A percentile compares a stretch with the other conserved stretches of the same genome.
phyloP scores from a whole-genome alignment of 306 rosid species.

The Sindora glabra region DNA sequence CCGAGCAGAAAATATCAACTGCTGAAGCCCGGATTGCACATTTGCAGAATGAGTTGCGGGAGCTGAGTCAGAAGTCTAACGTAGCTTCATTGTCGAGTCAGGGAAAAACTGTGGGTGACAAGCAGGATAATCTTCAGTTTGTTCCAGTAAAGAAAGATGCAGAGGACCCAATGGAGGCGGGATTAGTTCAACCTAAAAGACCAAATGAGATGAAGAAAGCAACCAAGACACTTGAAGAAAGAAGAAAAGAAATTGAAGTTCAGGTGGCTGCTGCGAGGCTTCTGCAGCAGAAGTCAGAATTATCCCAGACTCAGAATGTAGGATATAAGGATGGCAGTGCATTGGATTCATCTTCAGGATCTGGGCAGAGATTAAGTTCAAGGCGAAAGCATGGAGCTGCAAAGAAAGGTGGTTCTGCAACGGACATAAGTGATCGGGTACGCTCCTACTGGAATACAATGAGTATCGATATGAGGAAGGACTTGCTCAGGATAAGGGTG shows the following conservation, averaged over 20 bases:
- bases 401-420: conserved; percentile 54
- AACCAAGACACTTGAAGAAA: conserved; percentile 79
- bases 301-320: conserved; percentile 45
- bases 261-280: conserved; percentile 95
- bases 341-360: conserved; percentile 44
- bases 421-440: conserved; percentile 76
- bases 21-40: conserved; percentile 47
- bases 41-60: conserved; percentile 73
- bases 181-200: conserved; percentile 70
- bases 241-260: conserved; percentile 92
- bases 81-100: conserved; percentile 70
- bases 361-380: conserved; percentile 58
- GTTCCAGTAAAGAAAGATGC: conserved; percentile 73
- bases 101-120: conserved; percentile 87
- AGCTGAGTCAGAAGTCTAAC: conserved; percentile 83
- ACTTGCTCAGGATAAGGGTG: conserved; percentile 57
- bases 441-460: conserved; percentile 60
- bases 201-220: conserved; percentile 97
- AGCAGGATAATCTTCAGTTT: conserved; percentile 75
- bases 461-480: conserved; percentile 58
- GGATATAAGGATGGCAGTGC: conserved; percentile 49
- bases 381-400: conserved; percentile 45
- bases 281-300: conserved; percentile 84
- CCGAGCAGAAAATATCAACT: conserved; percentile 51
- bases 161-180: conserved; percentile 92